These are phyloP conservation scores for Sporothrix dimorphospora DNA, from an alignment of 2,329 filamentous ascomycete species.

Conservation along the genomic window DNA sequence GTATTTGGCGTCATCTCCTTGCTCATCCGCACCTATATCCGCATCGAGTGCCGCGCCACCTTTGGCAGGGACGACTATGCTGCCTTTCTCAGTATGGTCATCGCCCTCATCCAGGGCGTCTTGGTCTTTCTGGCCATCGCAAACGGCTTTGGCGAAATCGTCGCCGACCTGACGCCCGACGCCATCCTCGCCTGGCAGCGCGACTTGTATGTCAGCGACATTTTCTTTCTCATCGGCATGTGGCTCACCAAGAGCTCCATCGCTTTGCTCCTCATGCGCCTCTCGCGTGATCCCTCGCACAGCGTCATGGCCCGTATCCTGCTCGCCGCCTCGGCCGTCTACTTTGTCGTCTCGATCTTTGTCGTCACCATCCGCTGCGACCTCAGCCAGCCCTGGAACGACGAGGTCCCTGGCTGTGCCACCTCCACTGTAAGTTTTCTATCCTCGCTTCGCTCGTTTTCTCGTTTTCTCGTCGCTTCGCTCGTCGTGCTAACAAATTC, in stretches of 20 bases:
- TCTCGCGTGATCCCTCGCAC: conserved; percentile 49
- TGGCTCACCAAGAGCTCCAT: conserved; percentile 50
- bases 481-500: not conserved
- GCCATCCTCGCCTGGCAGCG: conserved; percentile 42
- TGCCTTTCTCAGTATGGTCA: conserved; percentile 39
- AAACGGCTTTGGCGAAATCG: conserved; percentile 46
- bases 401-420: conserved; percentile 39
- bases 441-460: not conserved
- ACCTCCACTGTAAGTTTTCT: conserved; percentile 39
- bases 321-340: conserved; percentile 43
- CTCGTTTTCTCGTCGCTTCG: not conserved
- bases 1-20: conserved; percentile 46
- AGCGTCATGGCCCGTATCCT: conserved; percentile 42
- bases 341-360: conserved; percentile 46
- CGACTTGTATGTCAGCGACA: conserved; percentile 45
- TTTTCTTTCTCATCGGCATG: conserved; percentile 48
- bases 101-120: conserved; percentile 44
- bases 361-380: conserved; percentile 48
- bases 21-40: conserved; percentile 46
- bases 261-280: conserved; percentile 48
- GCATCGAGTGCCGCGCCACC: conserved; percentile 39
- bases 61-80: conserved; percentile 44
- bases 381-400: conserved; percentile 43
- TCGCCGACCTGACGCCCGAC: conserved; percentile 32
- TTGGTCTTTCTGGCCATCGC: conserved; percentile 44